Conservation (phyloP, 1,139 yeast species). For the Debaryomyces robertsiae region DNA sequence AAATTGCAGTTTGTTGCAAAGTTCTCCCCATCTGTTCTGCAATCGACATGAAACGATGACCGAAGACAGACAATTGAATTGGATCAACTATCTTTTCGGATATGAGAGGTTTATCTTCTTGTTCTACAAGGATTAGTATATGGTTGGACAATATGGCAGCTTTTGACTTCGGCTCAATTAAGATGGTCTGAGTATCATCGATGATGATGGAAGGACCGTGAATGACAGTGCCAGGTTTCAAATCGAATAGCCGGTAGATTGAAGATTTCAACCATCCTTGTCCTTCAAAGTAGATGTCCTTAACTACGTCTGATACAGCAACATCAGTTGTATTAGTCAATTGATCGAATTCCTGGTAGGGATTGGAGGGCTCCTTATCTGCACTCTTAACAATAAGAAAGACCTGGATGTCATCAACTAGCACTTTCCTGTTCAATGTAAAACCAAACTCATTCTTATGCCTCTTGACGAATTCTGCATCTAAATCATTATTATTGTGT, state of each 20-base stretch:
- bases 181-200: conserved; percentile 85
- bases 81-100: conserved; percentile 57
- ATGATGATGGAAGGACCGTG: conserved; percentile 82
- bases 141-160: conserved; percentile 61
- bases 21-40: conserved; percentile 91
- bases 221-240: conserved; percentile 56
- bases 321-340: conserved; percentile 13
- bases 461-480: conserved; percentile 30
- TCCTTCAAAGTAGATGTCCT: conserved; percentile 34
- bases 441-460: conserved; percentile 46
- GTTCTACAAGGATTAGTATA: conserved; percentile 45
- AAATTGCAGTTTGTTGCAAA: conserved; percentile 74
- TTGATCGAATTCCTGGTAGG: conserved; percentile 32
- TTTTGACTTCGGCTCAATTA: conserved; percentile 69
- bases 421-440: conserved; percentile 48
- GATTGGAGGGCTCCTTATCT: conserved; percentile 34
- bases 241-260: conserved; percentile 51
- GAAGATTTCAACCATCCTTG: conserved; percentile 53
- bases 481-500: conserved; percentile 27
- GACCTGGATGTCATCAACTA: conserved; percentile 84
- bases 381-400: conserved; percentile 34
- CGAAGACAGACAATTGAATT: conserved; percentile 72
- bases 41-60: conserved; percentile 84
- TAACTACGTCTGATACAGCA: conserved; percentile 13
- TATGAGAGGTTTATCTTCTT: conserved; percentile 25